A percentile compares a stretch with the other conserved stretches of the same genome.
Evolutionary conservation across 495 filamentous ascomycete species (phyloP).

Genomic region (Xylaria sp.): DNA sequence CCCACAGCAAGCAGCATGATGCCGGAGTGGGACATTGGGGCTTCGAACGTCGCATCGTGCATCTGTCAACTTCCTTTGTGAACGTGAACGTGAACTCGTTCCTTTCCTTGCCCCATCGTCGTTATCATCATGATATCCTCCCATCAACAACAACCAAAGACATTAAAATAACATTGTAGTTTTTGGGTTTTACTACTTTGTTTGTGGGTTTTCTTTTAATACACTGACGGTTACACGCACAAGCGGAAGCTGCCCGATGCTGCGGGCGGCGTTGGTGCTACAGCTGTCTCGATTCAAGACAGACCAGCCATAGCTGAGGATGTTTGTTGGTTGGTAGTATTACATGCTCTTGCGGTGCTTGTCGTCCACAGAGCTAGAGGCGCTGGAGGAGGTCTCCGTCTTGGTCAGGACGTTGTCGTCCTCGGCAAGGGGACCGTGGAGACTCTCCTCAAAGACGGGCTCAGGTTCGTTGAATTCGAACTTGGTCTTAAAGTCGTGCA

Average conservation of each 20-base stretch:
- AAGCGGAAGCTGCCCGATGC: constrained; percentile 24
- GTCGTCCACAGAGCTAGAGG: constrained; percentile 48
- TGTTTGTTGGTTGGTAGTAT: constrained; percentile 24
- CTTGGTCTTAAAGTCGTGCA: constrained; percentile 98
- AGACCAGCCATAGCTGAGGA: constrained; percentile 6
- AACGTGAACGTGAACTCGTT: not conserved
- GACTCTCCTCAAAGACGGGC: constrained; percentile 86
- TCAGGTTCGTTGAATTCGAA: constrained; percentile 84
- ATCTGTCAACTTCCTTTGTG: constrained; percentile 13
- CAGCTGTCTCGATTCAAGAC: not conserved
- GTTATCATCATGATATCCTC: not conserved
- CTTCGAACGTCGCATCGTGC: constrained; percentile 2
- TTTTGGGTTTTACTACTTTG: constrained; percentile 1
- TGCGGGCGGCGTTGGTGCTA: not conserved
- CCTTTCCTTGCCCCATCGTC: constrained; percentile 3
- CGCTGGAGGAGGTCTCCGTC: constrained; percentile 59
- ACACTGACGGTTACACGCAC: constrained; percentile 23
- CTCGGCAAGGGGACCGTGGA: constrained; percentile 64
- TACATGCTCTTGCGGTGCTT: constrained; percentile 44
- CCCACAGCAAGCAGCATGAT: not conserved
- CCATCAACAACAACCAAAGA: constrained; percentile 3
- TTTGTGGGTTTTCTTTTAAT: constrained; percentile 19
- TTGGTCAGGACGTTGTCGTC: constrained; percentile 58
- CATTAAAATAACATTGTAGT: constrained; percentile 18
- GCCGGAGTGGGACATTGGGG: not conserved